Evolutionary conservation across 169 alveolate species (phyloP).

Genomic region (Eimeria brunetti): DNA sequence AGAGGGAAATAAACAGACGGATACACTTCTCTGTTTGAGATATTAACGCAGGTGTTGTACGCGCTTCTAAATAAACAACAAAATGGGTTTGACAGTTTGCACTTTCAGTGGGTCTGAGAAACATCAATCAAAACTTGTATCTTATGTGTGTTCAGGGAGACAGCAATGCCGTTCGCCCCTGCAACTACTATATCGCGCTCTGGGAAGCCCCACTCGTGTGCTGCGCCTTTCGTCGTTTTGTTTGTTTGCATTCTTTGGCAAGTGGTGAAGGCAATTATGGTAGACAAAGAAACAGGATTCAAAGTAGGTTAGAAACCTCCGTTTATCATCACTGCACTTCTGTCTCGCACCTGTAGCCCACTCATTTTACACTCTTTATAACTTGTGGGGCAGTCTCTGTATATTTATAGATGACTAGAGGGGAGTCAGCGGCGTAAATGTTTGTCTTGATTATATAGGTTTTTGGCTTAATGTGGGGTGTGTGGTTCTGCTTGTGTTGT

Average conservation of each 20-base stretch:
- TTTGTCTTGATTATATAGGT: no score
- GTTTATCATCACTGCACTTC: not conserved
- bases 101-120: not conserved
- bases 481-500: not conserved
- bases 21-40: not conserved
- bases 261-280: slow-evolving; percentile 65
- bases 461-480: not conserved
- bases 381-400: not conserved
- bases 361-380: not conserved
- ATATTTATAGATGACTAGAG: not conserved
- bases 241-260: slow-evolving; percentile 66
- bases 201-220: slow-evolving; percentile 47
- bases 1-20: not conserved
- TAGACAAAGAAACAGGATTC: slow-evolving; percentile 65
- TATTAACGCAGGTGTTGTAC: not conserved
- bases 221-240: slow-evolving; percentile 55
- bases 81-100: not conserved
- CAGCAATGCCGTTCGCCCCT: slow-evolving; percentile 58
- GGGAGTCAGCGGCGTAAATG: not conserved
- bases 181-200: slow-evolving; percentile 39
- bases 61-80: not conserved
- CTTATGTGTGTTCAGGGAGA: slow-evolving; percentile 4
- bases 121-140: not conserved
- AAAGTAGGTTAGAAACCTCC: not conserved
- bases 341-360: not conserved